Evolutionary conservation across 2,329 filamentous ascomycete species (phyloP).

Genomic region (Ophiocordyceps camponoti-rufipedis): DNA sequence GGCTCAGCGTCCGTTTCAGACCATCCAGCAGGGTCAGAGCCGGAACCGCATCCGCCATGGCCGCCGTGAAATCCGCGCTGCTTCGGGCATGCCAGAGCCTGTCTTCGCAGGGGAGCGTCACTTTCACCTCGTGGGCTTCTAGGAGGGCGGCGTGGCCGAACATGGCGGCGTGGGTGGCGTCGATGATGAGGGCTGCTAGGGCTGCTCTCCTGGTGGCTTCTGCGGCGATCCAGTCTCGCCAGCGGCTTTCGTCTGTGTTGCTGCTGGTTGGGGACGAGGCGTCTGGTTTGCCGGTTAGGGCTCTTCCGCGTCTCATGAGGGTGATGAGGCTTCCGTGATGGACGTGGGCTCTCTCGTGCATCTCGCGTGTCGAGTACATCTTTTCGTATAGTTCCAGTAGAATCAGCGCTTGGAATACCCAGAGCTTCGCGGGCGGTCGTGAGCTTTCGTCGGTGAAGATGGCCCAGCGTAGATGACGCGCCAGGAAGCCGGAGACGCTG

Average conservation of each 20-base stretch:
- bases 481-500: constrained; percentile 80
- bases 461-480: constrained; percentile 88
- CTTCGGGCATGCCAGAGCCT: constrained; percentile 81
- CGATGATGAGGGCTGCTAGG: constrained; percentile 86
- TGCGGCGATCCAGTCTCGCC: constrained; percentile 90
- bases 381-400: constrained; percentile 92
- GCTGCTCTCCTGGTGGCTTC: constrained; percentile 80
- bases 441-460: constrained; percentile 87
- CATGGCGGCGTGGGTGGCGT: constrained; percentile 94
- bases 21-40: constrained; percentile 42
- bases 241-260: constrained; percentile 30
- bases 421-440: constrained; percentile 79
- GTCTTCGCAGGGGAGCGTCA: constrained; percentile 85
- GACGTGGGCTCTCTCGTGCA: constrained; percentile 90
- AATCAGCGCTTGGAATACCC: constrained; percentile 84
- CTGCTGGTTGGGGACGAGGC: too few species aligned
- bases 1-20: constrained; percentile 72
- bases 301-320: constrained; percentile 83
- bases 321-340: constrained; percentile 93
- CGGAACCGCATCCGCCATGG: constrained; percentile 30
- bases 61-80: constrained; percentile 53
- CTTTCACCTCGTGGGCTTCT: constrained; percentile 87
- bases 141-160: constrained; percentile 94
- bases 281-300: constrained; percentile 62
- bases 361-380: constrained; percentile 81